Base-by-base conservation (phyloP, 2,329 filamentous ascomycete species). In the Neofusicoccum laricinum region DNA sequence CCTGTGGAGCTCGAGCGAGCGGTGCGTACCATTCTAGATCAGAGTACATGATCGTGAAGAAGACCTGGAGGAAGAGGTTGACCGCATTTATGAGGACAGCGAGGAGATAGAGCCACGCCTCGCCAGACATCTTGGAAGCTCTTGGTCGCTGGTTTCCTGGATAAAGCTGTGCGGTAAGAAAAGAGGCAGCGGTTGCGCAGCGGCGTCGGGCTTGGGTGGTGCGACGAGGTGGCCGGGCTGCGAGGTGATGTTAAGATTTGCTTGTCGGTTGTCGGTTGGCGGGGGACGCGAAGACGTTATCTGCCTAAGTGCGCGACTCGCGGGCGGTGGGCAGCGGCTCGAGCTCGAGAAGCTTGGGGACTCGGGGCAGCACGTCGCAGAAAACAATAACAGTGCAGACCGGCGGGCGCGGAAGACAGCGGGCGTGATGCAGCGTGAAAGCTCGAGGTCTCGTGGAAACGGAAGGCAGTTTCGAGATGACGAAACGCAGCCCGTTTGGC, bases 21-120 rank as follows among this genome's bases (percentile, higher is more conserved):
- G 32, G n/a, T 40, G 85, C 91, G 75, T 84, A 96, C 93, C 95
- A 99, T 90, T 99, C 95, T 75, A 99, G 82, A 86, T 99, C 95
- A 81, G 92, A 97, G 84, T 98, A 99, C 96, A 99, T 99, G 77
- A 99, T 99, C 65, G 95, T 99, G 84, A 99, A 99, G 87, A 99
- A 99, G 73, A 99, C 95, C 84, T 99, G 96, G 65, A 99, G 86
- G 82, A 99, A 99, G 76, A 99, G 87, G 85, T 99, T 99, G 88
- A 99, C 93, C 84, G 95, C 95, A 84, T 99, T 99, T 85, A 99
- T 96, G 78, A 99, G 87, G 80, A 99, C 96, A 82, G 94, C 90
- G 81, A 99, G 86, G 74, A 99, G 89, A 84, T 96, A 99, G 79
- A 99, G 85, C 95, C 95, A 97, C 79, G 93, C 93, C 87, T 97